Evolutionary conservation across 192 early-diverging fungal species (phyloP).

Genomic region (Chytriomyces sp.): DNA sequence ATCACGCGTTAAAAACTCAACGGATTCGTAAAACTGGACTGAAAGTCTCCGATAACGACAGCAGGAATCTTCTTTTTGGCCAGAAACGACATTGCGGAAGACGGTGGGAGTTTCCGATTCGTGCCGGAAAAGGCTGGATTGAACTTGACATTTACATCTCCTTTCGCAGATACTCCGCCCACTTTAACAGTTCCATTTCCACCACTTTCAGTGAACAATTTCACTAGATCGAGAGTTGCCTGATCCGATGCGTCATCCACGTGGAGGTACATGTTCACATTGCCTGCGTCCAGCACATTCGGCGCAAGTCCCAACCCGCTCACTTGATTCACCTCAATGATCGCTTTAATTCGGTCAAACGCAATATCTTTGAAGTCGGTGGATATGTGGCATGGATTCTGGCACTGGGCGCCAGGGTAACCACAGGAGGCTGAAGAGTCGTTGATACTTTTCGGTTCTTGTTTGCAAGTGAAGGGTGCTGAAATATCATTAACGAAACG

Average conservation of each 20-base stretch:
- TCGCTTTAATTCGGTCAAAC: slow-evolving; percentile 67
- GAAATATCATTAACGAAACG: slow-evolving; percentile 78
- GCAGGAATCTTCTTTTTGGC: slow-evolving; percentile 66
- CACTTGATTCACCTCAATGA: slow-evolving; percentile 74
- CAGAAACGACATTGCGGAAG: slow-evolving; percentile 74
- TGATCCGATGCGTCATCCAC: slow-evolving; percentile 44
- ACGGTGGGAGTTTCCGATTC: slow-evolving; percentile 66
- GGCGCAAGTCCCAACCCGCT: slow-evolving; percentile 35
- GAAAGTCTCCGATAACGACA: slow-evolving; percentile 68
- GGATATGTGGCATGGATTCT: slow-evolving; percentile 65
- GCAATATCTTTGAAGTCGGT: slow-evolving; percentile 71
- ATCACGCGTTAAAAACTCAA: slow-evolving; percentile 37
- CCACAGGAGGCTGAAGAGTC: slow-evolving; percentile 44
- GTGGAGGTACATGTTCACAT: slow-evolving; percentile 47
- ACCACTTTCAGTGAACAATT: slow-evolving; percentile 18
- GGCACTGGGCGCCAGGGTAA: slow-evolving; percentile 54
- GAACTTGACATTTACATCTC: slow-evolving; percentile 7
- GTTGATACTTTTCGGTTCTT: slow-evolving; percentile 3
- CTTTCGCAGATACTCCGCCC: slow-evolving; percentile 12
- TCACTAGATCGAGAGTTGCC: slow-evolving; percentile 33
- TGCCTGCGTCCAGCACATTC: slow-evolving; percentile 4
- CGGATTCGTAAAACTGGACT: slow-evolving; percentile 55
- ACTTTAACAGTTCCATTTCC: background rate
- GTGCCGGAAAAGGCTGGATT: slow-evolving; percentile 11
- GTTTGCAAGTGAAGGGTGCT: slow-evolving; percentile 56